Evolutionary conservation across 1,284 basidiomycete genomes (phyloP), one percentile per base, ranked within the genome.

Genomic region (Pascua sp.): DNA sequence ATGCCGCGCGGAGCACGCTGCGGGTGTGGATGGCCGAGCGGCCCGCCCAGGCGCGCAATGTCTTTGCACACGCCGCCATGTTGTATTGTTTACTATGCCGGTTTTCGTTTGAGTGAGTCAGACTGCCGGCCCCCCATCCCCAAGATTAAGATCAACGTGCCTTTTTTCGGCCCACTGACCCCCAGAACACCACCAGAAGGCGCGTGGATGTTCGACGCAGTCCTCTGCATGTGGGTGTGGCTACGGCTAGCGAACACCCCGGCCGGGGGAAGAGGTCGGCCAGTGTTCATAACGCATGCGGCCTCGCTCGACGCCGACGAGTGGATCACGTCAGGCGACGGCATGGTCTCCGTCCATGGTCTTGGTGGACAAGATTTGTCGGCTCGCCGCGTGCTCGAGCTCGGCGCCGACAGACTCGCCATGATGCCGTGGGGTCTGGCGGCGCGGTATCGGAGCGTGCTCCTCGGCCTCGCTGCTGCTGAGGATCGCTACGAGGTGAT

Each of bases 201-300:
- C 5, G 50, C 65, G 8, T 68, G 63, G 63, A 44, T 53, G 1
- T 66, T 68, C 47, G 65, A 68, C 48, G 56, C 60, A 8, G 60
- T 63, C 2, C 61, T 63, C 18, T 60, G 59, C 39, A 24, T 68
- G n/a, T 66, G 66, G 66, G 59, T 61, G 13, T 41, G 55, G 8
- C 40, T 64, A 4, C 47, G 47, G 13, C 52, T 64, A 15, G 57
- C 24, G 24, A 32, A 32, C 24, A 32, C 24, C 24, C 24, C 24
- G 24, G 24, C 24, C 24, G 24, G 7, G 24, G 24, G 24, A 32
- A 32, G 24, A 32, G 24, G 24, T 7, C 3, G 24, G 24, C 24
- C 24, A 32, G 24, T 32, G 24, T 3, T 32, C 24, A 32, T 32
- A 4, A 32, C 24, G 4, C 24, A 32, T 32, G 24, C 7, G 24